Conservation (phyloP, 495 filamentous ascomycete genomes). For the Cenococcum geophilum region DNA sequence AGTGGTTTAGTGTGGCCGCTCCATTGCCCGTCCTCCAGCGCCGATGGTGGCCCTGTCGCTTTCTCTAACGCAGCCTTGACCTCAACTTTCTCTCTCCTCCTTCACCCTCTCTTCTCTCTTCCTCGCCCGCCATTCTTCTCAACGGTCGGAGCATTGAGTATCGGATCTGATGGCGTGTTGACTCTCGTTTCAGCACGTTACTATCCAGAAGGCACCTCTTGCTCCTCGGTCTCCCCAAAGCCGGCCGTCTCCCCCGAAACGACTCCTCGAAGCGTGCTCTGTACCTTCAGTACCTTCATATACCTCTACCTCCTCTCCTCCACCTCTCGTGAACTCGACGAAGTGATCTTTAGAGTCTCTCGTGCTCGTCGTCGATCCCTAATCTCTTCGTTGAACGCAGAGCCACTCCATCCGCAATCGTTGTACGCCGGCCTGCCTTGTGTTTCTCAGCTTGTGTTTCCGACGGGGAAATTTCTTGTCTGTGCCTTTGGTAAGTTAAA, state of each 20-base stretch:
- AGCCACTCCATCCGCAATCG: not conserved
- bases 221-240: conserved; percentile 31
- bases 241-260: conserved; percentile 29
- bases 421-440: not conserved
- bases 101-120: conserved; percentile 15
- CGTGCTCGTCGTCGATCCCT: conserved; percentile 10
- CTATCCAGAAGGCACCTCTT: conserved; percentile 23
- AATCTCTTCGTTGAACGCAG: conserved; percentile 8
- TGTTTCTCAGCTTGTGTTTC: not conserved
- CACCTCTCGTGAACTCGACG: conserved; percentile 34
- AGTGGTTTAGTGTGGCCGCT: conserved; percentile 22
- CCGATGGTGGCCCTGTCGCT: conserved; percentile 24
- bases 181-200: conserved; percentile 14
- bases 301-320: conserved; percentile 7
- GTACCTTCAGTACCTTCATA: conserved; percentile 21
- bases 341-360: conserved; percentile 12
- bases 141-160: conserved; percentile 32
- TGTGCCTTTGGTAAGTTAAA: conserved; percentile 7
- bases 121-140: conserved; percentile 17
- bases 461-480: conserved; percentile 2
- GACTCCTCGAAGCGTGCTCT: conserved; percentile 28
- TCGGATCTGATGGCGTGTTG: conserved; percentile 30
- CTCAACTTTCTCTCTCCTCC: conserved; percentile 10
- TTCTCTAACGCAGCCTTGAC: conserved; percentile 12
- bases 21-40: conserved; percentile 10